Base-by-base conservation (phyloP, 495 filamentous ascomycete genomes). In the Aspergillus taichungensis region DNA sequence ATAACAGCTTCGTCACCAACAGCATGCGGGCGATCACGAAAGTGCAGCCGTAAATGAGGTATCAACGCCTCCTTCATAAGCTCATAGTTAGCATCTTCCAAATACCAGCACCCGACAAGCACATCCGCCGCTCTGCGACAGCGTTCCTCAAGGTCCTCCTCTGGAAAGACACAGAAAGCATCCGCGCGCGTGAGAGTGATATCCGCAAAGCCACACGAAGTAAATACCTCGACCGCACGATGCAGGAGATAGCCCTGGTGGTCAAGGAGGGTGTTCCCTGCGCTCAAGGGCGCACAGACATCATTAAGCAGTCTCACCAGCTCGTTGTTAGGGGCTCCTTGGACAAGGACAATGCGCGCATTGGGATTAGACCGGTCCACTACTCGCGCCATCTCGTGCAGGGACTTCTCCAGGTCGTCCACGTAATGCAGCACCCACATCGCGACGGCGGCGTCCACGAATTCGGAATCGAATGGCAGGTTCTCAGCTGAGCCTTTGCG, bases 181-280 rank as follows among this genome's bases (percentile, higher is more conserved):
- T 38, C 40, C 2, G 37, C 33, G 5, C 40, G 10, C 10, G n/a
- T 12, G 8, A 43, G 0, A 9, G 46, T 5, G 28, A 49, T 29
- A 37, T 43, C 32, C n/a, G 2, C 39, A 36, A 49, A 49, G 8
- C 46, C 46, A 37, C 29, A 14, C 12, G 14, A 6, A n/a, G 46
- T 13, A 13, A 49, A 38, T 3, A 38, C 14, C 28, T 43, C 27
- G 13, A 28, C 27, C 5, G 40, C 46, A 11, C 8, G 18, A n/a
- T 33, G 33, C 1, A 49, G 34, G 7, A 49, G 33, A 18, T 43
- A 43, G 12, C 46, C 46, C 33, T 49, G 46, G 18, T 49, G 46
- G 32, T 43, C 33, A 12, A 18, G 6, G 6, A 0, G 36, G 8
- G 13, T 8, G 14, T 28, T 43, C 13, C 0, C 12, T 8, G 24